Percentiles rank a stretch among this genome's conserved stretches.
Conservation (phyloP, 495 filamentous ascomycete species). For the Chaetomium tenue region DNA sequence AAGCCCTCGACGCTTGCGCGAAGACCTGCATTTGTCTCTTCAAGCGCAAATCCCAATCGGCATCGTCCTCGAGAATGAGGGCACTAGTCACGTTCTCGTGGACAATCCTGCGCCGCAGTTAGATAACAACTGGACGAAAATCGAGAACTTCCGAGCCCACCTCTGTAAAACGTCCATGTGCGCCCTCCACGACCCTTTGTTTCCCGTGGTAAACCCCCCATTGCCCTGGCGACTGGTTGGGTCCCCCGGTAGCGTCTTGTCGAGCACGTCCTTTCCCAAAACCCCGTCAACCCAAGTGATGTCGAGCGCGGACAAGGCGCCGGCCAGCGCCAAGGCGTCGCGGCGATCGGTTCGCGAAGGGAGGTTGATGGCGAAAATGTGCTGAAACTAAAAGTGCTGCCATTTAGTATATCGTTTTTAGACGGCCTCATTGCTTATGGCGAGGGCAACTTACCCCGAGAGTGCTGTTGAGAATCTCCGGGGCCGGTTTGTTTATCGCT, state of each 20-base stretch:
- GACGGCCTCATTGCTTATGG: too few relatives aligned
- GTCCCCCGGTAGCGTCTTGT: slow-evolving; percentile 35
- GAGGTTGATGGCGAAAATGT: slow-evolving; percentile 62
- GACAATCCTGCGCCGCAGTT: slow-evolving; percentile 31
- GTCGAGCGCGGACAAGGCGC: slow-evolving; percentile 51
- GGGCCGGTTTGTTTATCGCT: not conserved
- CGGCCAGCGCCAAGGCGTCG: slow-evolving; percentile 56
- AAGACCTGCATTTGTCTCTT: slow-evolving; percentile 46
- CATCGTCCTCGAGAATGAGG: slow-evolving; percentile 51
- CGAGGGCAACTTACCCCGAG: slow-evolving; percentile 31
- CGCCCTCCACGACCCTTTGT: slow-evolving; percentile 48
- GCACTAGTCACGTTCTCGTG: slow-evolving; percentile 41
- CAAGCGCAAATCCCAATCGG: slow-evolving; percentile 51
- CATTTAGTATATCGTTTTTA: not conserved
- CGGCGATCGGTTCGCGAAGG: slow-evolving; percentile 60
- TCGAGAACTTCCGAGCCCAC: slow-evolving; percentile 22
- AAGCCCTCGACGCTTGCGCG: slow-evolving; percentile 35
- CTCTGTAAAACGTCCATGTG: slow-evolving; percentile 47
- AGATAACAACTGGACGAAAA: not conserved
- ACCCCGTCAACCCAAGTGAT: slow-evolving; percentile 58
- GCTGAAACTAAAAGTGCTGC: slow-evolving; percentile 49
- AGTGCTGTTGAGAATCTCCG: slow-evolving; percentile 33
- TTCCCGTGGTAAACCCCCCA: slow-evolving; percentile 33
- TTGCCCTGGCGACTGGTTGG: slow-evolving; percentile 1
- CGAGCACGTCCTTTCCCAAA: slow-evolving; percentile 40